Evolutionary conservation across 2,329 filamentous ascomycete species (phyloP).

Genomic region (Penicillium expansum): DNA sequence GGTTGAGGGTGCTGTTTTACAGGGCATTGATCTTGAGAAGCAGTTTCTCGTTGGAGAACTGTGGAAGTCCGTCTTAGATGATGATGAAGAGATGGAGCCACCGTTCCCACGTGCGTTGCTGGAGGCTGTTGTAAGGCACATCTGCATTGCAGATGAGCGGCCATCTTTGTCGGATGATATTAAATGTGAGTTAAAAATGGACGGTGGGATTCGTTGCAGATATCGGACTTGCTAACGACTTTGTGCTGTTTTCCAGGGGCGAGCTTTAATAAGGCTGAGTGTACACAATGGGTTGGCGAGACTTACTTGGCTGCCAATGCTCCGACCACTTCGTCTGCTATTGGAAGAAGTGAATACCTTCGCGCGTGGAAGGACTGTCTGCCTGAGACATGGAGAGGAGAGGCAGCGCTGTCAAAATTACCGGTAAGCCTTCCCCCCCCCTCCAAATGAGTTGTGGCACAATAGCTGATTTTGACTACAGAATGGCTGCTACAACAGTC

Average conservation of each 20-base stretch:
- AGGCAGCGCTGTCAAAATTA: constrained; percentile 35
- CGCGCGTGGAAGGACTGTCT: constrained; percentile 43
- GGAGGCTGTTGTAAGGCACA: constrained; percentile 38
- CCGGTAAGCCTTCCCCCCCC: constrained; percentile 21
- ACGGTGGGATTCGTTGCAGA: neutral
- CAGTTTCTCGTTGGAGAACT: constrained; percentile 44
- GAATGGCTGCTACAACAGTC: constrained; percentile 34
- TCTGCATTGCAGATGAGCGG: constrained; percentile 30
- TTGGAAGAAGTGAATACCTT: constrained; percentile 36
- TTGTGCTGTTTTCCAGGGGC: constrained; percentile 31
- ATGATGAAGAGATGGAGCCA: constrained; percentile 26
- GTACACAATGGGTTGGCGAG: constrained; percentile 40
- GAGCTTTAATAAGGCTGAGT: constrained; percentile 37
- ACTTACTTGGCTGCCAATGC: constrained; percentile 41
- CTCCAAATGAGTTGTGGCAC: neutral
- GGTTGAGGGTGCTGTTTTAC: constrained; percentile 39
- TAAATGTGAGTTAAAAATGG: constrained; percentile 36
- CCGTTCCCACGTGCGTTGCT: constrained; percentile 36
- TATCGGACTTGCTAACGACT: neutral
- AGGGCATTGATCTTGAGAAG: constrained; percentile 41
- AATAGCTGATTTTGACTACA: constrained; percentile 14
- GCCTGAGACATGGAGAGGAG: constrained; percentile 43
- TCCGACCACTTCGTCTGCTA: constrained; percentile 29
- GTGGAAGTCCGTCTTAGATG: constrained; percentile 41
- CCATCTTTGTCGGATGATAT: constrained; percentile 24